Base-by-base conservation (phyloP, 306 rosid genomes). In the Geum urbanum region DNA sequence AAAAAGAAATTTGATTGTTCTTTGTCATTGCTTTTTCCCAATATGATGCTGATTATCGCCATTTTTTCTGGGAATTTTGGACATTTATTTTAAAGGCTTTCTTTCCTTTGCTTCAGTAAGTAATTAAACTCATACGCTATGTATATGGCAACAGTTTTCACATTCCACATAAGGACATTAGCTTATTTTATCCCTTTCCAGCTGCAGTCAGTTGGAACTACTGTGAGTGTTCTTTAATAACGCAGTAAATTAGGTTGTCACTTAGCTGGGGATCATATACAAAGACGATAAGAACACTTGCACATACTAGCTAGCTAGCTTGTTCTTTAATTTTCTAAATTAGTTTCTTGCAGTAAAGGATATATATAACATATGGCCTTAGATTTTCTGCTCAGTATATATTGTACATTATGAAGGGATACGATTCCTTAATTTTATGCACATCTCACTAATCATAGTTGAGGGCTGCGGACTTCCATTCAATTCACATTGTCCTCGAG, bases 351-450 rank as follows among this genome's bases (percentile, higher is more conserved):
- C 5, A 8, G 13, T 27, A 27, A 58, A 41, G 72, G 74, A 63
- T 62, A 55, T 55, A 63, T 62, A 55, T 55, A 55, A 40, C 50
- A 43, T 55, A 59, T 54, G 67, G 67, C 60, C 60, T 67, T 65
- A 40, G 22, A 56, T 65, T 79, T 41, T 63, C 59, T 57, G 10
- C 77, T 76, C 66, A 71, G 76, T 80, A 32, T 32, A 3, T 32
- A 3, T 32, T 32, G 37, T 32, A 32, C 79, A 78, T 83, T 72
- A 53, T 4, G 27, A 19, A 69, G 75, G 75, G 74, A 82, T 67
- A 76, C 59, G 84, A 66, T 88, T 85, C 88, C 77, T 37, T 48
- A 57, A 74, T 69, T 60, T 72, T 67, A 76, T 77, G 73, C 76
- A 64, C 52, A 39, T 41, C 56, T 59, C 45, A 71, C 24, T 74